Evolutionary conservation across 163 green algal species (phyloP).

Genomic region (Chloromonas sp.): DNA sequence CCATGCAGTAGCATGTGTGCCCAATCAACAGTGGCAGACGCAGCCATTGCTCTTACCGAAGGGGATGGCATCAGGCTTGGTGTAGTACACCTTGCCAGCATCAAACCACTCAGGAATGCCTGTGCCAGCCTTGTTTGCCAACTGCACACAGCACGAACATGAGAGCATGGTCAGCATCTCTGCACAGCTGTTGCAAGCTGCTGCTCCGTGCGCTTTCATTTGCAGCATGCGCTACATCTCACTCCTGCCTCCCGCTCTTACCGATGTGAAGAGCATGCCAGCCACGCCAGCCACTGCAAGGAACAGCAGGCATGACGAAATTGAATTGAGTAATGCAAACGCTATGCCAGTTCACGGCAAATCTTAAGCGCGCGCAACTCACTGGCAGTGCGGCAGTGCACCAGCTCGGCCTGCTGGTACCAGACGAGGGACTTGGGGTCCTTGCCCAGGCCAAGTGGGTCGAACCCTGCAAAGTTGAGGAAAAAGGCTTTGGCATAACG

Average conservation of each 20-base stretch:
- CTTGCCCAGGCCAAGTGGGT: conserved; percentile 83
- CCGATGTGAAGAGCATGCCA: conserved; percentile 74
- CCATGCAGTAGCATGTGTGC: too few species aligned
- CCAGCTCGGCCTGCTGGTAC: conserved; percentile 71
- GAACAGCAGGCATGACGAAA: background rate
- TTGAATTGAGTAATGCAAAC: background rate
- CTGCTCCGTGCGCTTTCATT: too few species aligned
- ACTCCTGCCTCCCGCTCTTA: conserved; percentile 17
- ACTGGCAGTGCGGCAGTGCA: conserved; percentile 72
- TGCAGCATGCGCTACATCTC: too few species aligned
- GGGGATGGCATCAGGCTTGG: conserved; percentile 55
- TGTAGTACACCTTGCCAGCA: conserved; percentile 72
- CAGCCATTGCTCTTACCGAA: conserved; percentile 44
- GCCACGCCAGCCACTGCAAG: conserved; percentile 62
- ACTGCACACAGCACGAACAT: conserved; percentile 21
- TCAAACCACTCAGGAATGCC: conserved; percentile 83
- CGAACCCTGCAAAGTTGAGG: conserved; percentile 52
- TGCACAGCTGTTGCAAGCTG: too few species aligned
- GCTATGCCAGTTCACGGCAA: background rate
- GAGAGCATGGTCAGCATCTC: too few species aligned
- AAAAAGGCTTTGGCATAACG: background rate
- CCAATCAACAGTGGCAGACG: background rate
- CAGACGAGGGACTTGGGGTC: conserved; percentile 72
- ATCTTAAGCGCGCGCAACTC: background rate
- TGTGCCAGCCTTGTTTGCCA: conserved; percentile 64